Percentiles rank a stretch among this genome's conserved stretches.
These are phyloP conservation scores for Manihot esculenta DNA, from an alignment of 441 rosid species.

Conservation along the genomic window DNA sequence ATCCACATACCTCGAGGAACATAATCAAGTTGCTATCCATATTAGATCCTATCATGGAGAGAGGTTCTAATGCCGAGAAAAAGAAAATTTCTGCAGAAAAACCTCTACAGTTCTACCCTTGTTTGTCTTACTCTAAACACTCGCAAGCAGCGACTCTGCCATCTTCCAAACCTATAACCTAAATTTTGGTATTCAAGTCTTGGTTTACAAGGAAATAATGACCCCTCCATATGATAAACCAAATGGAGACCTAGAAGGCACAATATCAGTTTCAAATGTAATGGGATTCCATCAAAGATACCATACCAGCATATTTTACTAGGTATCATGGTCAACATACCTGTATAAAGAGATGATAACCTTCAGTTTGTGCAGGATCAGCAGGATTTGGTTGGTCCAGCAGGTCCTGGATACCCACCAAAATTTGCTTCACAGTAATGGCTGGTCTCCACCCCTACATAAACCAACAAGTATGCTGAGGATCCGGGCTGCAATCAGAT, in stretches of 20 bases:
- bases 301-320: too few relatives aligned
- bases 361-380: conserved; percentile 94
- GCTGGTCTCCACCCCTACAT: conserved; percentile 99
- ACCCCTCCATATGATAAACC: neutral
- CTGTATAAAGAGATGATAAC: conserved; percentile 94
- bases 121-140: neutral
- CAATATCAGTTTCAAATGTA: neutral
- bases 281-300: neutral
- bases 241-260: neutral
- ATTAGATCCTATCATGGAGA: neutral
- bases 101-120: neutral
- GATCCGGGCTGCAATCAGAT: neutral
- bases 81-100: neutral
- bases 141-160: neutral
- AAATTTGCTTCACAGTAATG: conserved; percentile 92
- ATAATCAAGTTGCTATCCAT: neutral
- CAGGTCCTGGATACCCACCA: conserved; percentile 90
- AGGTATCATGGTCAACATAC: conserved; percentile 27
- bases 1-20: neutral
- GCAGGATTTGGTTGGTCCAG: conserved; percentile 94
- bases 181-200: neutral
- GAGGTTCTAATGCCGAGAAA: neutral
- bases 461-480: conserved; percentile 3
- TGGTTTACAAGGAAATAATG: neutral
- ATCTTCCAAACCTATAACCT: neutral